A percentile compares a stretch with the other conserved stretches of the same genome.
These are phyloP conservation scores for Naganishia antarctica DNA, from an alignment of 768 basidiomycete species.

Conservation along the genomic window DNA sequence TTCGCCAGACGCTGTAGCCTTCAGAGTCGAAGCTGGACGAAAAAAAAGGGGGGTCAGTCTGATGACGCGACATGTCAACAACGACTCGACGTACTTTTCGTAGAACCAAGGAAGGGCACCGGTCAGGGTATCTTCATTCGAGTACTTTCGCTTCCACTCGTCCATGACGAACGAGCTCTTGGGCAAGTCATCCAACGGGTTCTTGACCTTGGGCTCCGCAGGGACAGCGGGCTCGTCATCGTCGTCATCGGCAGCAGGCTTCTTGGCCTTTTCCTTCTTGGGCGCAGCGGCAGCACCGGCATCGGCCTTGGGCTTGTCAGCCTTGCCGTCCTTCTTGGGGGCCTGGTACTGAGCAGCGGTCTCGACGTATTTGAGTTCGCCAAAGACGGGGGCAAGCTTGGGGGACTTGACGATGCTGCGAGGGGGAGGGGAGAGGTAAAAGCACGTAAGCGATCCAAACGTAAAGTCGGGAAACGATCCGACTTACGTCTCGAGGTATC, in stretches of 20 bases:
- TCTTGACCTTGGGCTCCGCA: conserved; percentile 83
- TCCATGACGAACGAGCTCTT: conserved; percentile 54
- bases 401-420: conserved; percentile 69
- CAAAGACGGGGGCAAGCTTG: conserved; percentile 64
- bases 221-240: conserved; percentile 71
- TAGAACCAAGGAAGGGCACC: conserved; percentile 96
- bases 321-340: conserved; percentile 59
- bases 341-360: conserved; percentile 67
- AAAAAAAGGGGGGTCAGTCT: background rate
- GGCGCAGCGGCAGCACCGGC: conserved; percentile 39
- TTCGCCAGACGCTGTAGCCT: conserved; percentile 84
- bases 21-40: conserved; percentile 69
- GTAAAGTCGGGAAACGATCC: background rate
- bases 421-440: too few relatives aligned
- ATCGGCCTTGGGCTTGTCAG: conserved; percentile 39
- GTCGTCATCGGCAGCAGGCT: conserved; percentile 53
- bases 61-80: background rate
- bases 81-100: conserved; percentile 62
- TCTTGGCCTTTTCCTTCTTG: conserved; percentile 45
- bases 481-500: conserved; percentile 69
- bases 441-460: too few relatives aligned
- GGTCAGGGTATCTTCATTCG: conserved; percentile 93
- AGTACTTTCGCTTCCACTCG: conserved; percentile 97
- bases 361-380: conserved; percentile 60
- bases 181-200: conserved; percentile 86